Percentiles rank a stretch among this genome's conserved stretches.
phyloP scores from a whole-genome alignment of 148 eudicot genomes.

The Pouteria glomerata region DNA sequence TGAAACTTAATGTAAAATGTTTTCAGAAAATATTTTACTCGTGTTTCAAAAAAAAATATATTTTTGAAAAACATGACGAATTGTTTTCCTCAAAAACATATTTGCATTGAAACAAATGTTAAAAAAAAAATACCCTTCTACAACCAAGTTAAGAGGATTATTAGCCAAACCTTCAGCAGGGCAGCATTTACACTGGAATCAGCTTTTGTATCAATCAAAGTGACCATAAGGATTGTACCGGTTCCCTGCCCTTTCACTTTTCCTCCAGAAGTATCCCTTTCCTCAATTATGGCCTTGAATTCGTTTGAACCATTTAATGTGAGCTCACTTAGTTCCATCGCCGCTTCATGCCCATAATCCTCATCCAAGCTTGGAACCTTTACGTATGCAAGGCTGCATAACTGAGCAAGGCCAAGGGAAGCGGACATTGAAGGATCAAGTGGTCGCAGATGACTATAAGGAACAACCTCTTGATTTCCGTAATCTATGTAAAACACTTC shows the following conservation, averaged over 20 bases:
- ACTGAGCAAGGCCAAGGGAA: constrained; percentile 70
- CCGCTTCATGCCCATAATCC: constrained; percentile 91
- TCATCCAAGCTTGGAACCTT: constrained; percentile 79
- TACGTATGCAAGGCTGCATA: constrained; percentile 77
- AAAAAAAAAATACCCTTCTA: not conserved
- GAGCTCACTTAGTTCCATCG: constrained; percentile 49
- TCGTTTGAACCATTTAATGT: constrained; percentile 49
- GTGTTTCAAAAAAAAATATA: too few species aligned
- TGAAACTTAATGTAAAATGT: too few species aligned
- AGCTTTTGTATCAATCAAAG: constrained; percentile 51
- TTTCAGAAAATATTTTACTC: too few species aligned
- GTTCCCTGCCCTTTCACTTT: constrained; percentile 91
- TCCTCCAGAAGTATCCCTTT: constrained; percentile 76
- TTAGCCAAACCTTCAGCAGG: constrained; percentile 64
- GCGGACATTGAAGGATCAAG: constrained; percentile 61
- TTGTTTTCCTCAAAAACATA: not conserved
- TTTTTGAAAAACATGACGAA: not conserved
- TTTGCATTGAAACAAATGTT: not conserved
- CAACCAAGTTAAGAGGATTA: not conserved
- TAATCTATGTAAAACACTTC: constrained; percentile 94
- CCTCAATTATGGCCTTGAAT: constrained; percentile 75
- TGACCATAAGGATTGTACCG: constrained; percentile 60
- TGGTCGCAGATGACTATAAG: constrained; percentile 68
- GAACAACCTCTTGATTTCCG: constrained; percentile 81
- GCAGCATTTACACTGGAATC: constrained; percentile 59